A percentile compares a stretch with the other conserved stretches of the same genome.
Evolutionary conservation across 2,329 filamentous ascomycete species (phyloP).

Genomic region (Ascochyta viciae-villosae): DNA sequence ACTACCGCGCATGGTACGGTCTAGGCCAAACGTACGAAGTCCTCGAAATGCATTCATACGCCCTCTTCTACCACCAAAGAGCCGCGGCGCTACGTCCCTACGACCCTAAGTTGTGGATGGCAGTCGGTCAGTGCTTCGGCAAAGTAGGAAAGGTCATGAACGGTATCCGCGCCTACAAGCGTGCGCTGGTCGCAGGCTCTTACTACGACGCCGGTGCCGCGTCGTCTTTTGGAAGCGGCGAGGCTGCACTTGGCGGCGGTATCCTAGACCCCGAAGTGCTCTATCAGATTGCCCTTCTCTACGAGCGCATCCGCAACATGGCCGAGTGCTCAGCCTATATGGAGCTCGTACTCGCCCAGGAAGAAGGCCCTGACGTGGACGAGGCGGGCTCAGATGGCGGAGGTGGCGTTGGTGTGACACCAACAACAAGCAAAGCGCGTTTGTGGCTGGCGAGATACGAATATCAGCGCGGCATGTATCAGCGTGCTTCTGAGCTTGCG

Average conservation of each 20-base stretch:
- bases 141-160: conserved; percentile 88
- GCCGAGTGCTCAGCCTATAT: conserved; percentile 90
- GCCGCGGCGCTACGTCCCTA: conserved; percentile 92
- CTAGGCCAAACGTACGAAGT: conserved; percentile 97
- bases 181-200: conserved; percentile 85
- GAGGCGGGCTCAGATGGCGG: conserved; percentile 49
- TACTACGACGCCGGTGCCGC: conserved; percentile 75
- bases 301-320: conserved; percentile 79
- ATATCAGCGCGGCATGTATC: conserved; percentile 76
- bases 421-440: conserved; percentile 87
- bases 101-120: conserved; percentile 99
- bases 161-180: conserved; percentile 93
- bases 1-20: conserved; percentile 98
- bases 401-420: conserved; percentile 81
- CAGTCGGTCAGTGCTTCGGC: conserved; percentile 88
- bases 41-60: conserved; percentile 97
- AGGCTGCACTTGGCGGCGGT: conserved; percentile 55
- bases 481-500: conserved; percentile 78
- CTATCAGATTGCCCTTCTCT: conserved; percentile 87
- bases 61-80: conserved; percentile 96
- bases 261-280: conserved; percentile 89
- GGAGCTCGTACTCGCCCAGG: conserved; percentile 93
- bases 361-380: conserved; percentile 69
- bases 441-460: conserved; percentile 91
- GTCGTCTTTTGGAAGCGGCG: conserved; percentile 56